These are phyloP conservation scores for Carex myosuroides DNA, from an alignment of 176 grass and related monocot genomes.

Conservation along the genomic window DNA sequence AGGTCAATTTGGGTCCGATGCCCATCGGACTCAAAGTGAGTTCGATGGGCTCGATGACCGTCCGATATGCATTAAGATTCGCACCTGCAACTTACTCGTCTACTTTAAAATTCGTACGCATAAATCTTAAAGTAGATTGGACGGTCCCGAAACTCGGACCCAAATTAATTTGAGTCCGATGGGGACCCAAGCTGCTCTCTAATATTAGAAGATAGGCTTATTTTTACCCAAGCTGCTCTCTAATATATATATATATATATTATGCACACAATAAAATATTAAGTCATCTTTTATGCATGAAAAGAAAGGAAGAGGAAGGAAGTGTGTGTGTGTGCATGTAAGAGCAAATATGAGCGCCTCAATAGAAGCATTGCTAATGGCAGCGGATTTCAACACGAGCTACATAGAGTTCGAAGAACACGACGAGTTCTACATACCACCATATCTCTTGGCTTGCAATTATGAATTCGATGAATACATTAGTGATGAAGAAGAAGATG, in stretches of 20 bases:
- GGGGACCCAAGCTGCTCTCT: no score
- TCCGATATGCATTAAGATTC: no score
- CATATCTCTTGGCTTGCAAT: neutral
- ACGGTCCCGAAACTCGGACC: no score
- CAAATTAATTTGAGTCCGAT: no score
- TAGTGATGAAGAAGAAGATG: neutral
- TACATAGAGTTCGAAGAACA: neutral
- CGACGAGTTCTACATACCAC: neutral
- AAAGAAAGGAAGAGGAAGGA: neutral
- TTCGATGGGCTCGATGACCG: no score
- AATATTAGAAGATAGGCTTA: no score
- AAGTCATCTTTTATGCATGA: neutral
- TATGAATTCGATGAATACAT: neutral
- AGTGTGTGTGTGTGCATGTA: neutral
- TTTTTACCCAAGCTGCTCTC: no score
- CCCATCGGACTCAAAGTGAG: no score
- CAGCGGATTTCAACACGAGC: neutral
- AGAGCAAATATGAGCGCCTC: conserved; percentile 1
- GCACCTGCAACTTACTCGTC: no score
- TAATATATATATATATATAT: neutral
- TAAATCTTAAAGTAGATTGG: no score
- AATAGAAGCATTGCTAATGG: neutral
- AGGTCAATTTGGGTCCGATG: no score
- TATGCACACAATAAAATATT: neutral
- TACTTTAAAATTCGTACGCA: no score